Base-by-base conservation (phyloP, 2,329 filamentous ascomycete genomes). In the Nannizzia gypsea region DNA sequence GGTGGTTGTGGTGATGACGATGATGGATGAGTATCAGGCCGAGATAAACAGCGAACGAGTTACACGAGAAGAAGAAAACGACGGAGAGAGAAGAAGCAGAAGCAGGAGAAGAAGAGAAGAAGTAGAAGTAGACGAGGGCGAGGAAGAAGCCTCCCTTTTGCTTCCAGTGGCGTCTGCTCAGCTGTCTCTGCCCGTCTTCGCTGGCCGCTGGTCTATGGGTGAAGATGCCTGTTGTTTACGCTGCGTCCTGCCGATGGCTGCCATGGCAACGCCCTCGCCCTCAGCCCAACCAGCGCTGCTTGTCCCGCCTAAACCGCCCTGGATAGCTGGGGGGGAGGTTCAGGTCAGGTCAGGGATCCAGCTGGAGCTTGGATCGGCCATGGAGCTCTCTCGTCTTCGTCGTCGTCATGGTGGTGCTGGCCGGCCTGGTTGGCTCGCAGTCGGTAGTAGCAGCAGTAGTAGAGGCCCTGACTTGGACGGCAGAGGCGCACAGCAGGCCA, bases 261-360 rank as follows among this genome's bases (percentile, higher is more conserved):
- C 68, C 69, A 73, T 73, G 67, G 71, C 71, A 73, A 73, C 71
- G 63, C 60, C 56, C 56, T 44, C 24, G 6, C 15, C 20, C 17
- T 22, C 17, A 31, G 20, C 57, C 17, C 24, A 17, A 20, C 15
- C 50, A 36, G 31, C 15, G 15, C 22, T 26, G 44, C 50, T 50
- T 26, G 13, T n/a, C 15, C n/a, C 26, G 5, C 50, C 20, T 24
- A 22, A 48, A 13, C 22, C 11, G 15, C 44, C 31, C 31, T 34
- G 31, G 31, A 8, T 9, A 11, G 31, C 9, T 13, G 31, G 31
- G n/a, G n/a, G n/a, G n/a, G n/a, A n/a, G n/a, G n/a, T n/a, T n/a
- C n/a, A n/a, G n/a, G n/a, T n/a, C n/a, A n/a, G n/a, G 31, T 36
- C 31, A 36, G 31, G 31, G 31, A 36, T 36, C 31, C 31, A 36